A percentile compares a stretch with the other conserved stretches of the same genome.
phyloP scores from a whole-genome alignment of 176 grass and related monocot species.

The Carex kokanica region DNA sequence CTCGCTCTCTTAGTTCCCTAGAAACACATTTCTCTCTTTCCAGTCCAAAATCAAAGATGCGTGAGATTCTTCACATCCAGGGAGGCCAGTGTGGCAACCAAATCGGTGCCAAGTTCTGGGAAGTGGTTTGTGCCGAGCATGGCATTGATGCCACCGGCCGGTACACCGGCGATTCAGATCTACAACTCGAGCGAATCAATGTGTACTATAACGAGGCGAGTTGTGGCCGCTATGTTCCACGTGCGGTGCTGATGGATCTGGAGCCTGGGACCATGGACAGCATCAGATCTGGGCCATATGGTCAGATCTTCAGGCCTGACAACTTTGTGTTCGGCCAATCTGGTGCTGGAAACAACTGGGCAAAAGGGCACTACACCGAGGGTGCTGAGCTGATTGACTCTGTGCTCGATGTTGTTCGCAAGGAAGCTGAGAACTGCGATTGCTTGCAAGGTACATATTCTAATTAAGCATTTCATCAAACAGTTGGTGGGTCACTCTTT shows the following conservation, averaged over 20 bases:
- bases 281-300: slow-evolving; percentile 55
- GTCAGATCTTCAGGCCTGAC: slow-evolving; percentile 91
- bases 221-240: slow-evolving; percentile 55
- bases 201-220: slow-evolving; percentile 96
- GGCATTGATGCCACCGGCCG: slow-evolving; percentile 73
- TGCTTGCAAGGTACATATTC: slow-evolving; percentile 69
- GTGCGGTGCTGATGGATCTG: slow-evolving; percentile 93
- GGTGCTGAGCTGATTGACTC: slow-evolving; percentile 91
- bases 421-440: slow-evolving; percentile 96
- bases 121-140: slow-evolving; percentile 90
- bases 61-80: slow-evolving; percentile 95
- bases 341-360: slow-evolving; percentile 92
- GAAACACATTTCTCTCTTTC: not conserved
- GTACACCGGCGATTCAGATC: slow-evolving; percentile 59
- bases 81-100: slow-evolving; percentile 92
- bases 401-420: slow-evolving; percentile 85
- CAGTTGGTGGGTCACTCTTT: not conserved
- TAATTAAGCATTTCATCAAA: not conserved
- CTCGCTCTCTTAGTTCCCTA: not conserved
- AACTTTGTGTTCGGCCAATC: slow-evolving; percentile 95
- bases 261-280: slow-evolving; percentile 95
- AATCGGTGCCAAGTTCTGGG: slow-evolving; percentile 98
- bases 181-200: slow-evolving; percentile 91
- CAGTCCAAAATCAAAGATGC: slow-evolving; percentile 40
- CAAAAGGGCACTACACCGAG: slow-evolving; percentile 93